Evolutionary conservation across 2,329 filamentous ascomycete genomes (phyloP).

Genomic region (Hypoxylon sp.): DNA sequence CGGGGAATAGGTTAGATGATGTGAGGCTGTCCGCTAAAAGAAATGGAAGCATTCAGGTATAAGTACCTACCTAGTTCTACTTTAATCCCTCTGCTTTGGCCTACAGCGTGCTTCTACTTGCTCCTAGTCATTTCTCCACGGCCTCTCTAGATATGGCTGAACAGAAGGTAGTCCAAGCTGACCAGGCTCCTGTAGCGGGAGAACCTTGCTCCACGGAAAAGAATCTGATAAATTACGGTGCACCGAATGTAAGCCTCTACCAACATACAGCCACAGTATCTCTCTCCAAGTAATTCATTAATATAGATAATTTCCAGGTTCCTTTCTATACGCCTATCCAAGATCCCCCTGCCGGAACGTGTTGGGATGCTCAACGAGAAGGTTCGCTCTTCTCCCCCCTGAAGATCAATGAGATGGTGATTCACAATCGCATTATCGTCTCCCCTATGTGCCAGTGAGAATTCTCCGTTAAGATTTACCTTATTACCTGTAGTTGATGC

Average conservation of each 20-base stretch:
- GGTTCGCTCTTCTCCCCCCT: slow-evolving; percentile 60
- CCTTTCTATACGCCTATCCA: slow-evolving; percentile 45
- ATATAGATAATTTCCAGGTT: slow-evolving; percentile 27
- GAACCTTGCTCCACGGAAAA: slow-evolving; percentile 44
- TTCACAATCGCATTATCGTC: slow-evolving; percentile 64
- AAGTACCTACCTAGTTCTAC: slow-evolving; percentile 1
- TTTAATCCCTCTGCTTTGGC: neutral
- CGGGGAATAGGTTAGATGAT: neutral
- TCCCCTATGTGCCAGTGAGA: slow-evolving; percentile 62
- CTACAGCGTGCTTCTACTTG: neutral
- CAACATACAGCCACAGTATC: neutral
- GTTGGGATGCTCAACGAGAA: slow-evolving; percentile 41
- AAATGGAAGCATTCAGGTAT: slow-evolving; percentile 13
- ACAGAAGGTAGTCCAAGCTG: slow-evolving; percentile 41
- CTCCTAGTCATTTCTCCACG: neutral
- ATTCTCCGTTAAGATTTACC: neutral
- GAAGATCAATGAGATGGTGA: slow-evolving; percentile 59
- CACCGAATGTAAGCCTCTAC: slow-evolving; percentile 39
- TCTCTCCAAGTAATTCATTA: neutral
- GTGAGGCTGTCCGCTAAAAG: neutral
- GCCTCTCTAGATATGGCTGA: slow-evolving; percentile 32
- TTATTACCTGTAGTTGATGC: too few relatives aligned
- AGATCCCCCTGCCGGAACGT: slow-evolving; percentile 42
- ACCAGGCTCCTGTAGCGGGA: slow-evolving; percentile 41
- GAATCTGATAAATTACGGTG: slow-evolving; percentile 44